phyloP scores from a whole-genome alignment of 176 grass and related monocot genomes.

The Musa troglodytarum region DNA sequence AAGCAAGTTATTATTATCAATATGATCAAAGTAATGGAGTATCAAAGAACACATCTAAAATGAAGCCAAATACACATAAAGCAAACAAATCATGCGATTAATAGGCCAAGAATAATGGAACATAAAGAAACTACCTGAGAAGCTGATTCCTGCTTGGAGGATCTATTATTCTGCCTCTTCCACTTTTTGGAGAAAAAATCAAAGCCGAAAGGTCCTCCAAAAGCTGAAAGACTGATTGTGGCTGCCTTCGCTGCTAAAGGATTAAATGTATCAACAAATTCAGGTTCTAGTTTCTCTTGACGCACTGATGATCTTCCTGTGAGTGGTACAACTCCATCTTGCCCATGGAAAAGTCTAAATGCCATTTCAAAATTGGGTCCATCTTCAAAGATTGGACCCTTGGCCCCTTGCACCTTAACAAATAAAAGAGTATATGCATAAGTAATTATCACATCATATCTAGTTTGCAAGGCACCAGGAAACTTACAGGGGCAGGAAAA shows the following conservation, averaged over 20 bases:
- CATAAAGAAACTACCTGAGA: conserved; percentile 31
- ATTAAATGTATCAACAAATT: conserved; percentile 35
- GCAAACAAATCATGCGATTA: not conserved
- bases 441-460: not conserved
- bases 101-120: not conserved
- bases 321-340: conserved; percentile 81
- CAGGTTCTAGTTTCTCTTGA: conserved; percentile 21
- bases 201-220: conserved; percentile 73
- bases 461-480: not conserved
- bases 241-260: conserved; percentile 89
- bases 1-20: not conserved
- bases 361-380: conserved; percentile 90
- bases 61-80: not conserved
- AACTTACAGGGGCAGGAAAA: conserved; percentile 59
- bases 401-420: conserved; percentile 60
- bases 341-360: conserved; percentile 90
- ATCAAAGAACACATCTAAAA: not conserved
- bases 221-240: conserved; percentile 82
- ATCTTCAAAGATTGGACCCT: conserved; percentile 97
- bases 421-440: conserved; percentile 8
- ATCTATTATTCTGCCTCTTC: conserved; percentile 34
- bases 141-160: conserved; percentile 7
- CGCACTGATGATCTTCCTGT: conserved; percentile 46
- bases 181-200: conserved; percentile 60
- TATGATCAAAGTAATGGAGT: not conserved